A percentile compares a stretch with the other conserved stretches of the same genome.
Evolutionary conservation across 306 rosid species (phyloP).

Genomic region (Crotalaria pallida): DNA sequence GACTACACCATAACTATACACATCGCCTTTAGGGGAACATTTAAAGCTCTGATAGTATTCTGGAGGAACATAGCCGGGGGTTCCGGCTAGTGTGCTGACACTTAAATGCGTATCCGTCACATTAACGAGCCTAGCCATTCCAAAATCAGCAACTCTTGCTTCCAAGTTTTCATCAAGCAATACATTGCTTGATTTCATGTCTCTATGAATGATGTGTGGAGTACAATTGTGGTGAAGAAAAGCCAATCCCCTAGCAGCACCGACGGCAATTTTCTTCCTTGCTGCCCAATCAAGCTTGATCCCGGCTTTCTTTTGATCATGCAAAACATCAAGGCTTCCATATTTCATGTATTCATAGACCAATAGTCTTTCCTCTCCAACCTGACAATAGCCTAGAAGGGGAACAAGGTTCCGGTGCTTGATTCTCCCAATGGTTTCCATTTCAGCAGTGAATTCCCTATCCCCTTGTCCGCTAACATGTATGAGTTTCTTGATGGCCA

Average conservation of each 20-base stretch:
- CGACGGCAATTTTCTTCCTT: conserved; percentile 79
- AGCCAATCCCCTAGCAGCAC: conserved; percentile 90
- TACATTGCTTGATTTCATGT: conserved; percentile 98
- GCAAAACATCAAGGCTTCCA: conserved; percentile 91
- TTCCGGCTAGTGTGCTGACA: conserved; percentile 92
- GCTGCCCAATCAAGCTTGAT: conserved; percentile 74
- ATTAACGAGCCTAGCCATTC: conserved; percentile 96
- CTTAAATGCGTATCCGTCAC: conserved; percentile 97
- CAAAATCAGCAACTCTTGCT: conserved; percentile 94
- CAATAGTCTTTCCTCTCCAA: conserved; percentile 83
- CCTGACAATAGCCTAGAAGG: conserved; percentile 93
- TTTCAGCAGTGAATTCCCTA: conserved; percentile 93
- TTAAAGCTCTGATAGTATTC: conserved; percentile 94
- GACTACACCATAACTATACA: conserved; percentile 91
- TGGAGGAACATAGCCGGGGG: conserved; percentile 96
- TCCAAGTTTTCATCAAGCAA: conserved; percentile 80
- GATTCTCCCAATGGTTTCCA: conserved; percentile 97
- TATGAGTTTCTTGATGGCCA: conserved; percentile 88
- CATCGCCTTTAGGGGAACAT: conserved; percentile 88
- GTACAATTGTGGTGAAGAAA: conserved; percentile 87
- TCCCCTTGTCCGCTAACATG: conserved; percentile 96
- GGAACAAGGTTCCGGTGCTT: conserved; percentile 93
- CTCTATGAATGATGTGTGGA: conserved; percentile 94
- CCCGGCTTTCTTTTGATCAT: conserved; percentile 61
- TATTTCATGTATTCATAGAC: conserved; percentile 91